Evolutionary conservation across 2,329 filamentous ascomycete genomes (phyloP).

Genomic region (Hysterium pulicare): DNA sequence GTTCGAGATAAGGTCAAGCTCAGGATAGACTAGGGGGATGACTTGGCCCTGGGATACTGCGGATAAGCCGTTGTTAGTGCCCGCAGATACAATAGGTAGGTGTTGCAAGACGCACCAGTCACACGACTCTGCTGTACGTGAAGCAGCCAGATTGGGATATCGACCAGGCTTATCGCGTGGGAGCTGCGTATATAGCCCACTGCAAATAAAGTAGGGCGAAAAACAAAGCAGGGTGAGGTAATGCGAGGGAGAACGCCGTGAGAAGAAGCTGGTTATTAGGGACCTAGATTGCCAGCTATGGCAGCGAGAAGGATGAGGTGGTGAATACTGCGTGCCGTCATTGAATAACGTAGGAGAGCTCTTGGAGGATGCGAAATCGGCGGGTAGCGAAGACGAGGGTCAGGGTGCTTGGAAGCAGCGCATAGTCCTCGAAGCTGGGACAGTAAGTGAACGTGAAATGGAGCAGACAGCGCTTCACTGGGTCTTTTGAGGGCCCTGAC

Average conservation of each 20-base stretch:
- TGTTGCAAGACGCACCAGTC: conserved; percentile 21
- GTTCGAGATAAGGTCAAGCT: conserved; percentile 26
- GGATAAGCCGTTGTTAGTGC: conserved; percentile 29
- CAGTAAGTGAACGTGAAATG: conserved; percentile 9
- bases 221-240: conserved; percentile 21
- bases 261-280: conserved; percentile 16
- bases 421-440: conserved; percentile 3
- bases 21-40: conserved; percentile 12
- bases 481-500: conserved; percentile 28
- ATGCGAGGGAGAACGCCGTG: conserved; percentile 7
- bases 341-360: conserved; percentile 27
- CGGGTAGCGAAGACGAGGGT: too few species aligned
- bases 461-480: conserved; percentile 18
- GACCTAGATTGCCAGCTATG: conserved; percentile 37
- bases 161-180: conserved; percentile 37
- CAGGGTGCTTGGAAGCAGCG: not conserved
- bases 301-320: conserved; percentile 42
- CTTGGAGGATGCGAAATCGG: conserved; percentile 13
- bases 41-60: conserved; percentile 21
- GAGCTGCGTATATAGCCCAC: conserved; percentile 19
- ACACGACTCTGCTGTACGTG: conserved; percentile 22
- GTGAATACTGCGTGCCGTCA: conserved; percentile 41
- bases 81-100: conserved; percentile 17
- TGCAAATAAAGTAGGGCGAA: conserved; percentile 5
- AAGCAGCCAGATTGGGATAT: conserved; percentile 27